Conservation (phyloP, 768 basidiomycete species). For the Trametes cingulata region DNA sequence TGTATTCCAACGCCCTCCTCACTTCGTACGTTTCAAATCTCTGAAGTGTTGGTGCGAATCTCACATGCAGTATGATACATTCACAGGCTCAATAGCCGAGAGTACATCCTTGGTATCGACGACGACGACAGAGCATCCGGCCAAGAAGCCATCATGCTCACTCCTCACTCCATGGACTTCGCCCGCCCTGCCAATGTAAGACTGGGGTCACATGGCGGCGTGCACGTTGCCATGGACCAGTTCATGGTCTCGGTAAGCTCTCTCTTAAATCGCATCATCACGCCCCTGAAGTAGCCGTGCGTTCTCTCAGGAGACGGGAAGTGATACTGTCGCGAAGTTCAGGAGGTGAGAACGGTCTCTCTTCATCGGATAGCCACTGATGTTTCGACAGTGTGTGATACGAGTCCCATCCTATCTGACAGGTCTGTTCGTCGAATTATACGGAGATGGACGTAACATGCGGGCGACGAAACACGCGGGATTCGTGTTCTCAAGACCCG, state of each 20-base stretch:
- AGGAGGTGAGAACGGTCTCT: background rate
- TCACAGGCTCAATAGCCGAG: slow-evolving; percentile 6
- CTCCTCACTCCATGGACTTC: background rate
- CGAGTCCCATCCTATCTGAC: too few species aligned
- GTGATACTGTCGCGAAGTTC: background rate
- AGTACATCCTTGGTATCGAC: background rate
- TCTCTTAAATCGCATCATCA: background rate
- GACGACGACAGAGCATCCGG: background rate
- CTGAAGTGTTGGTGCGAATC: too few species aligned
- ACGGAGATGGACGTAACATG: too few species aligned
- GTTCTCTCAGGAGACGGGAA: background rate
- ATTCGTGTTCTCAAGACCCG: too few species aligned
- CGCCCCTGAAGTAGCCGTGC: too few species aligned
- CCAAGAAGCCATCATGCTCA: background rate
- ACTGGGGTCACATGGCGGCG: background rate
- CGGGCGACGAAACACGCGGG: too few species aligned
- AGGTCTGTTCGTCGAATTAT: too few species aligned
- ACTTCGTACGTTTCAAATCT: background rate
- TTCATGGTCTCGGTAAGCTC: background rate
- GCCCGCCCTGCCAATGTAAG: background rate
- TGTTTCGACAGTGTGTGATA: too few species aligned
- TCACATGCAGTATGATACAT: too few species aligned
- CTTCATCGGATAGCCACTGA: too few species aligned
- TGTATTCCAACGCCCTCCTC: slow-evolving; percentile 3
- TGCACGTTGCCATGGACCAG: background rate